Evolutionary conservation across 2,329 filamentous ascomycete genomes (phyloP), one percentile per base, ranked within the genome.

Genomic region (Venturia oleaginea): DNA sequence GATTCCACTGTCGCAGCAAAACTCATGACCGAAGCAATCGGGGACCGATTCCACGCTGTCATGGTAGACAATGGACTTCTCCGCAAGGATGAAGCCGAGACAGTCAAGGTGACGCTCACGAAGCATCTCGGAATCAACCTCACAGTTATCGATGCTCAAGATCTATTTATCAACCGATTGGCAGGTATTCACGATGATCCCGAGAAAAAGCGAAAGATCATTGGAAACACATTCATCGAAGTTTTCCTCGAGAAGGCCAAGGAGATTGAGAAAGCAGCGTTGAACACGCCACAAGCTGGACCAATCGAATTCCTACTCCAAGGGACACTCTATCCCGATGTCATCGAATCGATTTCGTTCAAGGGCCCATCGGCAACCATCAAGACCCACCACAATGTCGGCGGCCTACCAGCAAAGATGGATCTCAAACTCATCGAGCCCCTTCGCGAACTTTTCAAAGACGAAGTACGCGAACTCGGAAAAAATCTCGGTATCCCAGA

Each of bases 171-270:
- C n/a, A 78, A 79, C 37, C 82, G 86, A 30, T 85, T 97, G 0
- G 83, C 85, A 68, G 93, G 91, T 22, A 84, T 96, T 32, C 79
- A 78, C 0, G 91, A 79, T 62, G 79, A 90, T 65, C 92, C 93
- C 0, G 92, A 97, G 77, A 84, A 84, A 73, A 97, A 96, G 82
- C 83, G 92, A 64, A 96, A 96, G 78, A 87, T 97, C 70, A 97
- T 97, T 67, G 92, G 92, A 64, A 84, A 82, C 67, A 90, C 84
- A 27, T 90, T 92, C 75, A 91, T 92, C 68, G 88, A 92, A 69
- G 78, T 96, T 34, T 97, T 96, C 76, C 88, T 96, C 75, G 80
- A 86, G 66, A 87, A 92, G 73, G 92, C 90, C 32, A 83, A 83
- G 70, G 81, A 84, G 69, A 92, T 95, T 59, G 90, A 91, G 67